A percentile compares a stretch with the other conserved stretches of the same genome.
Conservation (phyloP, 306 rosid genomes). For the Ziziphus jujuba region DNA sequence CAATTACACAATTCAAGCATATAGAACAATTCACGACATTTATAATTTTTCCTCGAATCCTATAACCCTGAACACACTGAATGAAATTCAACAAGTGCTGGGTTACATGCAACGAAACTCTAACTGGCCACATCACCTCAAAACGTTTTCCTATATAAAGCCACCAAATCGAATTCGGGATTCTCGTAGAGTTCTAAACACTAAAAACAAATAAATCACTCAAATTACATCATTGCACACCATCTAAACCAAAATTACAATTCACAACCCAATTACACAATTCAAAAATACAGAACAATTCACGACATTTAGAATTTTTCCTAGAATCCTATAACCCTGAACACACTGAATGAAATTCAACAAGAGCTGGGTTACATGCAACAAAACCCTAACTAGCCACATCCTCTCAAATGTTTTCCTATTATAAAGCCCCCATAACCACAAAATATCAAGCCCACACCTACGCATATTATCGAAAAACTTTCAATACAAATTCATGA, state of each 20-base stretch:
- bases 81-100: neutral
- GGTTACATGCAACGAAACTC: neutral
- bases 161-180: neutral
- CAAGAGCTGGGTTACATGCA: neutral
- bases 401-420: neutral
- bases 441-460: neutral
- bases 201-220: neutral
- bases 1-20: neutral
- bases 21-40: neutral
- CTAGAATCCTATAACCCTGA: neutral
- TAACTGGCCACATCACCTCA: neutral
- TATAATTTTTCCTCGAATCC: neutral
- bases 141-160: neutral
- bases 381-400: constrained; percentile 2
- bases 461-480: neutral
- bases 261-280: neutral
- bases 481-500: neutral
- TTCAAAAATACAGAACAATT: neutral
- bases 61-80: neutral
- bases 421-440: too few relatives aligned
- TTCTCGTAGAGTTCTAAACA: neutral
- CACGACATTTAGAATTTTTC: neutral
- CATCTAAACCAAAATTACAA: neutral
- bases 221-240: neutral
- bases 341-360: neutral